Percentiles rank a stretch among this genome's conserved stretches.
Conservation (phyloP, 2,329 filamentous ascomycete genomes). For the Nothophaeocryptopus gaeumannii region DNA sequence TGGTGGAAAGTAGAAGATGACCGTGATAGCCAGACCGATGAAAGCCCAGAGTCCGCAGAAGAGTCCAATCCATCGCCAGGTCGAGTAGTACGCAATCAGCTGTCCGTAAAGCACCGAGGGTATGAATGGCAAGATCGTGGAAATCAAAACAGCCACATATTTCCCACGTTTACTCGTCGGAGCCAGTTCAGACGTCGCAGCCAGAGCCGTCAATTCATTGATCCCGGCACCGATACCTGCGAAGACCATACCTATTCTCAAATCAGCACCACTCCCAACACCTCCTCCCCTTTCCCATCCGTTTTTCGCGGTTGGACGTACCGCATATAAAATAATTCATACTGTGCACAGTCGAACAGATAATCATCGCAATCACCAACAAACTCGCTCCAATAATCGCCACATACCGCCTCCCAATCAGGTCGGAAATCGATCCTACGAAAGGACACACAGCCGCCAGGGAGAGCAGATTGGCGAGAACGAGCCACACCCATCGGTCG, state of each 20-base stretch:
- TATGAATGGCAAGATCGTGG: slow-evolving; percentile 62
- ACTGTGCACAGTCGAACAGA: slow-evolving; percentile 54
- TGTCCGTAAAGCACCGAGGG: slow-evolving; percentile 62
- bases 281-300: too few species aligned
- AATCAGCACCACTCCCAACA: slow-evolving; percentile 34
- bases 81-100: slow-evolving; percentile 48
- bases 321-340: slow-evolving; percentile 47
- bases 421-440: slow-evolving; percentile 62
- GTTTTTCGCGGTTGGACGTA: too few species aligned
- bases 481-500: slow-evolving; percentile 42
- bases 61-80: slow-evolving; percentile 56
- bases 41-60: slow-evolving; percentile 53
- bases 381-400: slow-evolving; percentile 54
- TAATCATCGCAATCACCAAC: slow-evolving; percentile 58
- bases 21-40: slow-evolving; percentile 50
- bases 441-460: slow-evolving; percentile 59
- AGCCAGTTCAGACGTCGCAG: slow-evolving; percentile 65
- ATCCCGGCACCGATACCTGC: slow-evolving; percentile 65
- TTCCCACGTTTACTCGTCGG: slow-evolving; percentile 62
- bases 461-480: slow-evolving; percentile 53
- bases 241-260: slow-evolving; percentile 62
- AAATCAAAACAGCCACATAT: slow-evolving; percentile 59
- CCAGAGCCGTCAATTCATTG: slow-evolving; percentile 66
- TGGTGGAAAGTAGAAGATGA: slow-evolving; percentile 55
- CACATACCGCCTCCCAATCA: slow-evolving; percentile 60